These are phyloP conservation scores for Phaeosphaeriaceae sp. DNA, from an alignment of 2,329 filamentous ascomycete species.

Conservation along the genomic window DNA sequence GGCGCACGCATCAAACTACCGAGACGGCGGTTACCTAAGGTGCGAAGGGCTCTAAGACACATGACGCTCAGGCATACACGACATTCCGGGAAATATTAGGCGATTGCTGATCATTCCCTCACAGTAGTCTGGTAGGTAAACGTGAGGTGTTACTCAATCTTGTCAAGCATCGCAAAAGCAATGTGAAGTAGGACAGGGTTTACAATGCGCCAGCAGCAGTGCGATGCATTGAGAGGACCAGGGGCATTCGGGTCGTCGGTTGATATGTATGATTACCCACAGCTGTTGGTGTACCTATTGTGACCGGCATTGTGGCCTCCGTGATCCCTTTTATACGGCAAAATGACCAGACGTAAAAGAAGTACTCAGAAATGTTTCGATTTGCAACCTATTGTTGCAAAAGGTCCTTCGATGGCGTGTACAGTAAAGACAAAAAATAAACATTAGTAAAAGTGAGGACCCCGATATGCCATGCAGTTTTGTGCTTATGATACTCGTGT, in stretches of 20 bases:
- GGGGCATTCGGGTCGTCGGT: conserved; percentile 6
- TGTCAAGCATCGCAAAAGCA: not conserved
- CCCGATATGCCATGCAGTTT: too few species aligned
- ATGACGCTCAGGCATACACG: too few species aligned
- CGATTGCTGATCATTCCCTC: not conserved
- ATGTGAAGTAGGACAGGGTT: not conserved
- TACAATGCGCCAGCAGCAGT: not conserved
- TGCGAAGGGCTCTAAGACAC: too few species aligned
- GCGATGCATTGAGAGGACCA: not conserved
- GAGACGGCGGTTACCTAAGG: too few species aligned
- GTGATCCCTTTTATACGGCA: not conserved
- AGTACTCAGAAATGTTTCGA: too few species aligned
- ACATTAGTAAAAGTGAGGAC: too few species aligned
- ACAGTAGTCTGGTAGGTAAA: not conserved
- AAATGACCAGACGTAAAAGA: too few species aligned
- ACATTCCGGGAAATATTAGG: too few species aligned
- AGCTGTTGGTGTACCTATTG: not conserved
- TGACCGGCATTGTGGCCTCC: not conserved
- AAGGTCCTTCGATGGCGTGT: too few species aligned
- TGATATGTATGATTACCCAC: not conserved
- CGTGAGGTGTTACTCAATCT: not conserved
- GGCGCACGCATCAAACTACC: not conserved
- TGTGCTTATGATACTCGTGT: too few species aligned
- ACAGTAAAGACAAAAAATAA: too few species aligned
- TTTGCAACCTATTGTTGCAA: too few species aligned